Conservation (phyloP, 805 yeast species). For the Gaillardinia entomophila region DNA sequence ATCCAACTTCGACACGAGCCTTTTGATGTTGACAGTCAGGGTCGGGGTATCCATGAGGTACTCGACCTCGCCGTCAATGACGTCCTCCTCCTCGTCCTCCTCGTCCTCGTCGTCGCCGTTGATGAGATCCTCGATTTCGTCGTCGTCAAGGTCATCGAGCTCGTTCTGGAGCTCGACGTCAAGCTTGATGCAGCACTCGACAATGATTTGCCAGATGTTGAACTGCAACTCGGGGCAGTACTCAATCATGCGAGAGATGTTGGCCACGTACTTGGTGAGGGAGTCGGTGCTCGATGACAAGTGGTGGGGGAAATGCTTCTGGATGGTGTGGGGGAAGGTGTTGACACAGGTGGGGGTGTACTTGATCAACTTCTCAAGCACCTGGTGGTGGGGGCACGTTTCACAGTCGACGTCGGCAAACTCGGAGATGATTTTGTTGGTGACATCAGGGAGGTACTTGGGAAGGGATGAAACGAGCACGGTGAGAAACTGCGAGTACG, state of each 20-base stretch:
- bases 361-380: constrained; percentile 57
- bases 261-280: constrained; percentile 58
- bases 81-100: constrained; percentile 18
- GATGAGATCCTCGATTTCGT: constrained; percentile 47
- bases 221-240: constrained; percentile 75
- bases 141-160: constrained; percentile 76
- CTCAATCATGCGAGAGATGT: constrained; percentile 51
- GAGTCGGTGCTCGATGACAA: constrained; percentile 46
- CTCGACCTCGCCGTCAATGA: constrained; percentile 36
- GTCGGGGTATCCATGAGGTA: constrained; percentile 37
- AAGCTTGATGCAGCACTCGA: constrained; percentile 75
- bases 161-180: constrained; percentile 92
- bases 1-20: constrained; percentile 67
- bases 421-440: constrained; percentile 57
- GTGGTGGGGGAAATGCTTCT: constrained; percentile 73
- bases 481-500: constrained; percentile 65
- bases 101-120: constrained; percentile 38
- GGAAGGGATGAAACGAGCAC: constrained; percentile 83
- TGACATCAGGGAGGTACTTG: constrained; percentile 85
- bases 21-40: constrained; percentile 42
- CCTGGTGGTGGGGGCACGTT: constrained; percentile 46
- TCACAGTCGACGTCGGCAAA: constrained; percentile 30
- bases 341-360: constrained; percentile 79
- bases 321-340: constrained; percentile 53
- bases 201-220: constrained; percentile 71